Base-by-base conservation (phyloP, 139 green algal species). In the Coccomyxa sp. region DNA sequence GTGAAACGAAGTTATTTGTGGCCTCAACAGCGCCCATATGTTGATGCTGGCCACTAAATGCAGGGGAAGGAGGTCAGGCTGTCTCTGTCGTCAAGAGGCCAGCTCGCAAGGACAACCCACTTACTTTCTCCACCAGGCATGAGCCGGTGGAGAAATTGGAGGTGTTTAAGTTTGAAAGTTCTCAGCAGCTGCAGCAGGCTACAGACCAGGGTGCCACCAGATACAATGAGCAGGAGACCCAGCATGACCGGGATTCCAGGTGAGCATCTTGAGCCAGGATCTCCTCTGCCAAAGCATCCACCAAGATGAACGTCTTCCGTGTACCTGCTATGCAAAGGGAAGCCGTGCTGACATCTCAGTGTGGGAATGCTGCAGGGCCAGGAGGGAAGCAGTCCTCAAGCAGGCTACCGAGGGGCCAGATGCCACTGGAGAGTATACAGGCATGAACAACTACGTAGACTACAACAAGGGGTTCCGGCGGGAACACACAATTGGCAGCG, bases 361-460 rank as follows among this genome's bases (percentile, higher is more conserved):
- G n/a, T n/a, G n/a, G n/a, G n/a, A 1, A 1, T 68, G 18, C 8
- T 80, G 76, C 85, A 92, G 89, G 41, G 88, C 91, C 0, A 77
- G 88, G 78, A 78, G 88, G 0, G 90, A 93, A 80, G 64, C 83
- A 71, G 85, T 93, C 68, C 74, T 94, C 74, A 38, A 44, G 33
- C 80, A 91, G 70, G 86, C 78, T 34, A 75, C 55, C 14, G 86
- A 76, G 29, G 84, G 41, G 5, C 55, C 73, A 18, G 44, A 54
- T 5, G 40, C 22, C 0, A 79, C 91, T 68, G 82, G 84, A 27
- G 77, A 58, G 22, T 98, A 98, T 86, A 91, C 85, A 79, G 94
- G 93, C 72, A 88, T 94, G 82, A 93, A 89, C 72, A 78, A 73
- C 31, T 97, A 97, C 83, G 89, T 82, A 12, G 93, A 97, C 80